phyloP scores from a whole-genome alignment of 2,329 filamentous ascomycete species.

The Pseudogymnoascus sp. region DNA sequence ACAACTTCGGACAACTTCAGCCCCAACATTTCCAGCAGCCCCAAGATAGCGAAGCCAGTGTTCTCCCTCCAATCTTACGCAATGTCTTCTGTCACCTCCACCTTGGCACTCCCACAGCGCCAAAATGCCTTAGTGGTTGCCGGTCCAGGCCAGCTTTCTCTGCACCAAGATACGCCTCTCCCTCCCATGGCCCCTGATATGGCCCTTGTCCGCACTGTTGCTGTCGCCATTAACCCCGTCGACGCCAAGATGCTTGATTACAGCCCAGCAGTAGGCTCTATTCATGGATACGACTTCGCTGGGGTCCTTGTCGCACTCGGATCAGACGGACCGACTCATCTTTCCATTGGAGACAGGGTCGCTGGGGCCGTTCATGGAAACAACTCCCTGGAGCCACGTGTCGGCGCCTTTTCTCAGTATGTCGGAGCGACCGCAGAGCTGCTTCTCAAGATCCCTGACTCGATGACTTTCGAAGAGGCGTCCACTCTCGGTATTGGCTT shows the following conservation, averaged over 20 bases:
- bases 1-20: not conserved
- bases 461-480: conserved; percentile 20
- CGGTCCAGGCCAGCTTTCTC: conserved; percentile 10
- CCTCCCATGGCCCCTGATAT: conserved; percentile 13
- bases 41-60: not conserved
- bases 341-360: conserved; percentile 42
- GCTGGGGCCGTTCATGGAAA: conserved; percentile 31
- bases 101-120: conserved; percentile 4
- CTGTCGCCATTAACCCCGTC: conserved; percentile 26
- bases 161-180: conserved; percentile 15
- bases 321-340: conserved; percentile 27
- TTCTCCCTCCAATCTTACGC: conserved; percentile 10
- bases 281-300: conserved; percentile 39
- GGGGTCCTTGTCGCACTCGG: conserved; percentile 42
- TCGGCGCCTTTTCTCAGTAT: conserved; percentile 39
- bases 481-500: conserved; percentile 26
- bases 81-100: conserved; percentile 11
- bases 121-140: conserved; percentile 6
- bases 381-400: conserved; percentile 6
- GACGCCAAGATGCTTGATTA: conserved; percentile 28
- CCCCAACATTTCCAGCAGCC: not conserved
- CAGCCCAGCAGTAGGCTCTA: conserved; percentile 17
- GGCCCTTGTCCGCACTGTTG: conserved; percentile 13
- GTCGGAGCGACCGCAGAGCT: conserved; percentile 31
- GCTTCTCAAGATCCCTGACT: conserved; percentile 29